These are phyloP conservation scores for Jackrogersella minutella DNA, from an alignment of 495 filamentous ascomycete genomes.

Conservation along the genomic window DNA sequence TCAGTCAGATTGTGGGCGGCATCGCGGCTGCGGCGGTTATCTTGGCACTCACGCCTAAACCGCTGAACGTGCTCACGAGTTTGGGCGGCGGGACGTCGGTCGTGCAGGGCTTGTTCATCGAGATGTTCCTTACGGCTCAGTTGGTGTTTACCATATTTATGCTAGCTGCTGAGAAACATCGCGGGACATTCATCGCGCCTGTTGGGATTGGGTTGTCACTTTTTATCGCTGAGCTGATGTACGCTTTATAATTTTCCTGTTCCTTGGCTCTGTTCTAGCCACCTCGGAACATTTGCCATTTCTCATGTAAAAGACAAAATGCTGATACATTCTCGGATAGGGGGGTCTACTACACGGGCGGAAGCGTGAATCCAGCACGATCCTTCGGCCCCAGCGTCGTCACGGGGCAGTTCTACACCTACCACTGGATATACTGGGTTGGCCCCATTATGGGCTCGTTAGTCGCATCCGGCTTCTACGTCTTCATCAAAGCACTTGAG, in stretches of 20 bases:
- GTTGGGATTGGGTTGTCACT: conserved; percentile 78
- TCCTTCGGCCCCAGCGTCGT: conserved; percentile 65
- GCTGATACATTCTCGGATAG: conserved; percentile 12
- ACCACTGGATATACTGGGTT: conserved; percentile 78
- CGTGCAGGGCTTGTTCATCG: conserved; percentile 75
- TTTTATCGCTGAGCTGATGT: conserved; percentile 74
- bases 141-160: conserved; percentile 83
- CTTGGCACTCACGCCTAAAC: conserved; percentile 67
- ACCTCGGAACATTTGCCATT: background rate
- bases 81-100: conserved; percentile 64
- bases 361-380: conserved; percentile 66
- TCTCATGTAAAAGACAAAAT: conserved; percentile 2
- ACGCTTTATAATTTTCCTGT: conserved; percentile 6
- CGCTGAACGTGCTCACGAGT: conserved; percentile 66
- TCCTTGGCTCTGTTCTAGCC: background rate
- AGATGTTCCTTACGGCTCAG: conserved; percentile 80
- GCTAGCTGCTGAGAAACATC: conserved; percentile 83
- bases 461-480: conserved; percentile 73
- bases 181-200: conserved; percentile 79
- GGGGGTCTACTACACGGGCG: conserved; percentile 68
- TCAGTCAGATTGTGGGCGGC: conserved; percentile 65
- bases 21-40: conserved; percentile 68
- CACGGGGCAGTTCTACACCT: conserved; percentile 64
- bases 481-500: conserved; percentile 69
- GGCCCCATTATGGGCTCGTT: conserved; percentile 65